Base-by-base conservation (phyloP, 2,329 filamentous ascomycete genomes). In the Diaporthe sp. region DNA sequence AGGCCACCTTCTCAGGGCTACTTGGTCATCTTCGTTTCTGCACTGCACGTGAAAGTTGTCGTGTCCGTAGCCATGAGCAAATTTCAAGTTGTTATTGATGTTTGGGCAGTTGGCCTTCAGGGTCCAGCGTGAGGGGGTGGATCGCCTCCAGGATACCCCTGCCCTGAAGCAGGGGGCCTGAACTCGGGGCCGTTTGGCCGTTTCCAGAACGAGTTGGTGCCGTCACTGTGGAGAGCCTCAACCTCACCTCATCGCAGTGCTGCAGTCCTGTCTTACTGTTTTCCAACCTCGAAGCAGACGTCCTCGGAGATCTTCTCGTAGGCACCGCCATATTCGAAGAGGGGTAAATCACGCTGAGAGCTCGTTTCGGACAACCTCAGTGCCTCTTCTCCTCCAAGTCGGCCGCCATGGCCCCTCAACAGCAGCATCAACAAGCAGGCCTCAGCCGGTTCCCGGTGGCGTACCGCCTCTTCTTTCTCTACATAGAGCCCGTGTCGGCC, bases 381-480 rank as follows among this genome's bases (percentile, higher is more conserved):
- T 6, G 37, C 25, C 49, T 25, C 7, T n/a, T n/a, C n/a, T 1
- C 9, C 1, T 22, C 22, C 57, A 10, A 22, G 3, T 3, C 25
- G 12, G 7, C 25, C 28, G 7, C 7, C 58, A 74, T 74, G 72
- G 72, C 72, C 2, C 42, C 72, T 57, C 71, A 57, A 49, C 44
- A 58, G 34, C 72, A 74, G 37, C 74, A 34, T 6, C 74, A 70
- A 44, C 47, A 47, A 65, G 37, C 63, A 2, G 85, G 86, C 61
- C 85, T 88, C 77, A 82, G 82, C 73, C 88, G 94, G 51, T 70
- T 70, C 49, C 93, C 93, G 31, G 79, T 88, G 49, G 78, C 87
- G 77, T 96, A 96, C 85, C 89, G 90, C 75, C 79, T 92, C 81
- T 95, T 96, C 86, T 96, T 96, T 85, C 90, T 95, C 77, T 88